These are phyloP conservation scores for Lepidium africanum DNA, from an alignment of 345 rosid genomes.

Conservation along the genomic window DNA sequence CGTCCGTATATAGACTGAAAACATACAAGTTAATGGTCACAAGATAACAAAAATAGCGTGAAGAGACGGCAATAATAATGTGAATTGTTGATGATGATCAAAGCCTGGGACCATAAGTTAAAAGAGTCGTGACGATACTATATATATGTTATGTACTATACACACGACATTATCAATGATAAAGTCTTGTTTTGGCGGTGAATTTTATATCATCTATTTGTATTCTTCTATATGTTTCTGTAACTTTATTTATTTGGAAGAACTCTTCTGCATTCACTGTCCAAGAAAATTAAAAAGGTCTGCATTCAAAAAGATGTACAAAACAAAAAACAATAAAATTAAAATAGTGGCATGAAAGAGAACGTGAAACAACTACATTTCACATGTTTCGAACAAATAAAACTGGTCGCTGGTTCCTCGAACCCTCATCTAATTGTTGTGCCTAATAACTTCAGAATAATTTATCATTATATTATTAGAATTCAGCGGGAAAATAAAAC, in stretches of 20 bases:
- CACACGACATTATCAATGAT: conserved; percentile 14
- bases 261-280: background rate
- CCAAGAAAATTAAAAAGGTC: background rate
- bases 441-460: background rate
- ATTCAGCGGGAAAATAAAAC: too few species aligned
- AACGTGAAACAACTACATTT: conserved; percentile 27
- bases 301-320: background rate
- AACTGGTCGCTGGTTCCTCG: conserved; percentile 1
- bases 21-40: conserved; percentile 4
- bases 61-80: conserved; percentile 27
- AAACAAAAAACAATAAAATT: background rate
- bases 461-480: background rate
- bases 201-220: conserved; percentile 3
- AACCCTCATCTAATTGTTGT: background rate
- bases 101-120: conserved; percentile 20
- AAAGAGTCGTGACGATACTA: conserved; percentile 8
- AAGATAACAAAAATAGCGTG: conserved; percentile 22
- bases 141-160: background rate
- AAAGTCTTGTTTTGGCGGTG: conserved; percentile 9
- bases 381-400: conserved; percentile 11
- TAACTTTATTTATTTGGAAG: background rate
- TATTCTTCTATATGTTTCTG: conserved; percentile 5
- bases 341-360: background rate
- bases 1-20: conserved; percentile 6
- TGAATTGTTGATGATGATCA: conserved; percentile 13